Conservation (phyloP, 1,284 basidiomycete genomes). For the Apiotrichum brassicae region DNA sequence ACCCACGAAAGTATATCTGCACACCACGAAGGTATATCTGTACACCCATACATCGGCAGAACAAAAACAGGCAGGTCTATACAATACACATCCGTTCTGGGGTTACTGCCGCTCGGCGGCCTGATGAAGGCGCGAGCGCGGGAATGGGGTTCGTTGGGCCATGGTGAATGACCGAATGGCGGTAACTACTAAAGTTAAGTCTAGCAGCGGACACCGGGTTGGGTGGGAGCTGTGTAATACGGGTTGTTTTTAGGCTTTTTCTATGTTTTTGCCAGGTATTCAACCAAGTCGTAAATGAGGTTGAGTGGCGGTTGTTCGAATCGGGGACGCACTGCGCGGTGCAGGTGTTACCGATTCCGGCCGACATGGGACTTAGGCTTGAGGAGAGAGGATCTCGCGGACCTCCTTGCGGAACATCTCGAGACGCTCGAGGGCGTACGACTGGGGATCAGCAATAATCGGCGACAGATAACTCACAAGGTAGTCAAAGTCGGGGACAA, state of each 20-base stretch:
- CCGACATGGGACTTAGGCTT: conserved; percentile 6
- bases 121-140: conserved; percentile 1
- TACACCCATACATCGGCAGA: conserved; percentile 5
- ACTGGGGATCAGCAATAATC: conserved; percentile 16
- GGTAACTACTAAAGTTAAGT: not conserved
- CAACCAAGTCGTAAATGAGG: too few species aligned
- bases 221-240: too few species aligned
- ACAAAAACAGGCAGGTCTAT: not conserved
- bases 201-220: too few species aligned
- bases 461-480: conserved; percentile 30
- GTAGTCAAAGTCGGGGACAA: conserved; percentile 43
- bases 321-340: too few species aligned
- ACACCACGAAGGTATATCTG: too few species aligned
- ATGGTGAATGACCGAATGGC: conserved; percentile 2
- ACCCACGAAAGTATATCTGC: too few species aligned
- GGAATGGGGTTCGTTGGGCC: not conserved
- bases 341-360: too few species aligned
- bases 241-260: too few species aligned
- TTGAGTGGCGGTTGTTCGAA: too few species aligned
- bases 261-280: too few species aligned
- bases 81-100: not conserved
- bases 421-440: conserved; percentile 44
- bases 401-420: conserved; percentile 45
- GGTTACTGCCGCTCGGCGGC: not conserved
- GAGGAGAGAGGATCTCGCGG: conserved; percentile 32